phyloP scores from a whole-genome alignment of 108 stramenopile genomes.

The Pinguiococcus pyrenoidosus region DNA sequence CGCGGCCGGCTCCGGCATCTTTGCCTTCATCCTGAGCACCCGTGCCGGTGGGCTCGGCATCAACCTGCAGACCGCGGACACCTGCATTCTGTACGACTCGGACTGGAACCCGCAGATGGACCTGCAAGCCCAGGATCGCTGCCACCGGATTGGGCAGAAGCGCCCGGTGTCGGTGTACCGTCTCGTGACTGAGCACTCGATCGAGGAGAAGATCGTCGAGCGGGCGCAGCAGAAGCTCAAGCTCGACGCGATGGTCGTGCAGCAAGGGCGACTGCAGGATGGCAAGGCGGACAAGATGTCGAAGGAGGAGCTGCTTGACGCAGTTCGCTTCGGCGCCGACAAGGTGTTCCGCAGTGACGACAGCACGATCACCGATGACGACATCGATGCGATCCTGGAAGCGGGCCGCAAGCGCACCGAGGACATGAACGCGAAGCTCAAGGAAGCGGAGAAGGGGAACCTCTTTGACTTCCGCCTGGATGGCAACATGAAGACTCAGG shows the following conservation, averaged over 20 bases:
- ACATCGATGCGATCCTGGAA: conserved; percentile 67
- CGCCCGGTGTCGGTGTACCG: conserved; percentile 74
- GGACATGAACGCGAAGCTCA: conserved; percentile 70
- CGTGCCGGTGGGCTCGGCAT: conserved; percentile 81
- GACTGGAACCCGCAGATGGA: conserved; percentile 95
- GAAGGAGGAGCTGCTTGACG: conserved; percentile 32
- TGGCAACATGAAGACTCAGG: conserved; percentile 54
- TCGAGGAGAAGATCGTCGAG: conserved; percentile 58
- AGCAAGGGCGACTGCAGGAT: conserved; percentile 46
- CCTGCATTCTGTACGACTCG: conserved; percentile 65
- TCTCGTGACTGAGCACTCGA: conserved; percentile 66
- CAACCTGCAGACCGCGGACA: conserved; percentile 69
- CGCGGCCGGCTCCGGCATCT: conserved; percentile 37
- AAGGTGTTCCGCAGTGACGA: conserved; percentile 21
- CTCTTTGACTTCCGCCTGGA: conserved; percentile 76
- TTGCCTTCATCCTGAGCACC: conserved; percentile 72
- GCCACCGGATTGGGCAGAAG: conserved; percentile 63
- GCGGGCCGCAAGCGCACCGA: conserved; percentile 66
- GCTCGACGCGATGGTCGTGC: conserved; percentile 41
- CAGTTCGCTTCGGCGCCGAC: conserved; percentile 27
- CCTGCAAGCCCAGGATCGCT: conserved; percentile 66
- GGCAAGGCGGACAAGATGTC: conserved; percentile 36
- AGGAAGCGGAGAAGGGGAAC: conserved; percentile 72
- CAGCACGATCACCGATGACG: conserved; percentile 19
- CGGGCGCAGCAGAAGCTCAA: conserved; percentile 35